Percentiles rank a stretch among this genome's conserved stretches.
These are phyloP conservation scores for Caryopteris hybrid DNA, from an alignment of 305 asterid species.

Conservation along the genomic window DNA sequence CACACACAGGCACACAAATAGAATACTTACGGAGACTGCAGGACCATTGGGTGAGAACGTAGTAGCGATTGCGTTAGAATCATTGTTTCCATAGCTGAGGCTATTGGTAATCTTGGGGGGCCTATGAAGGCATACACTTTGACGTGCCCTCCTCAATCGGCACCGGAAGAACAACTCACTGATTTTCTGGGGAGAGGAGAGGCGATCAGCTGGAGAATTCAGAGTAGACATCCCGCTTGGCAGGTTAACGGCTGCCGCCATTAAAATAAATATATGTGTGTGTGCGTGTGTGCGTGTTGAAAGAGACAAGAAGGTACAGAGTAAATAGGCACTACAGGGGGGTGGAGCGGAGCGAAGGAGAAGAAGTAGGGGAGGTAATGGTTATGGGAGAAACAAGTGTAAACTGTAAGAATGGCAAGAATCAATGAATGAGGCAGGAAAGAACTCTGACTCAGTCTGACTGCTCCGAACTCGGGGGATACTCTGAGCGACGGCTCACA, in stretches of 20 bases:
- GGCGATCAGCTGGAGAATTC: constrained; percentile 24
- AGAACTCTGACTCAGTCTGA: not conserved
- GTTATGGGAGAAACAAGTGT: not conserved
- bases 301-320: no score
- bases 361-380: not conserved
- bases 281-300: no score
- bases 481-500: not conserved
- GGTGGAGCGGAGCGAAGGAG: not conserved
- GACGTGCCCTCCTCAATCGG: constrained; percentile 9
- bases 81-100: constrained; percentile 20
- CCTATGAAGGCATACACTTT: constrained; percentile 5
- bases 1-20: not conserved
- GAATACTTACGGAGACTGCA: constrained; percentile 22
- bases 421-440: not conserved
- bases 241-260: constrained; percentile 38
- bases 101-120: constrained; percentile 8
- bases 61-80: constrained; percentile 20
- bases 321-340: not conserved
- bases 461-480: not conserved
- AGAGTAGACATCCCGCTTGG: constrained; percentile 28
- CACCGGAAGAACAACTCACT: constrained; percentile 24
- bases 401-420: no score
- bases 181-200: constrained; percentile 30
- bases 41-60: constrained; percentile 29
- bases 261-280: no score